Percentiles rank a stretch among this genome's conserved stretches.
Evolutionary conservation across 106 monocot genomes (phyloP).

Genomic region (Xerophyta viscosa): DNA sequence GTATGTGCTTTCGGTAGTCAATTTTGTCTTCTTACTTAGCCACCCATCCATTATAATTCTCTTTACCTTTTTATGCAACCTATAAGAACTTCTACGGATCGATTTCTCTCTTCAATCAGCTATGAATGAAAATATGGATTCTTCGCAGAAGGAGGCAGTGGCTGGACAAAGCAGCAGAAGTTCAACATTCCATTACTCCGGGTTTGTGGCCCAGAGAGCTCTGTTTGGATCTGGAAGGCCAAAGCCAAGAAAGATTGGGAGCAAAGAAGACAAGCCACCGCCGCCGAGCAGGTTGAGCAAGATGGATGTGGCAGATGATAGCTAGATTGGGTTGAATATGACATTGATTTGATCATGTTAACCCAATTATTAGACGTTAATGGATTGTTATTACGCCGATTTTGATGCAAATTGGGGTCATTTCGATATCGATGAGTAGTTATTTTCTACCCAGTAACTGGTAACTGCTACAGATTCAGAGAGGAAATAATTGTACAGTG

Average conservation of each 20-base stretch:
- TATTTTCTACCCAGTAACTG: too few species aligned
- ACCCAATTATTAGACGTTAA: too few species aligned
- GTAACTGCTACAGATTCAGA: too few species aligned
- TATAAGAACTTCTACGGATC: not conserved
- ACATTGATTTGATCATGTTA: too few species aligned
- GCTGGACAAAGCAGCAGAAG: slow-evolving; percentile 2
- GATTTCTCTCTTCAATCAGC: too few species aligned
- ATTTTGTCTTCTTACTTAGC: slow-evolving; percentile 7
- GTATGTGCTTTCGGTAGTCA: slow-evolving; percentile 27
- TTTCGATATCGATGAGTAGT: too few species aligned
- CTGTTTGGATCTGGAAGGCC: slow-evolving; percentile 18
- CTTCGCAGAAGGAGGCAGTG: not conserved
- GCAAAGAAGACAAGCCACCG: slow-evolving; percentile 17
- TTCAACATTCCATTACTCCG: slow-evolving; percentile 11
- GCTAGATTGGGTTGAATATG: too few species aligned
- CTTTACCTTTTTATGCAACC: not conserved
- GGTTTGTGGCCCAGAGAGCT: slow-evolving; percentile 34
- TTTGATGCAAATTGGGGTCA: too few species aligned
- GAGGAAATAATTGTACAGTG: too few species aligned
- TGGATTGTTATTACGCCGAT: too few species aligned
- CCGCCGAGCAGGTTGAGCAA: slow-evolving; percentile 44
- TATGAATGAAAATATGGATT: not conserved
- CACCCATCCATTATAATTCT: not conserved
- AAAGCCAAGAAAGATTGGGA: slow-evolving; percentile 8
- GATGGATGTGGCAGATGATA: slow-evolving; percentile 15